Evolutionary conservation across 129 eudicot species (phyloP).

Genomic region (Tanacetum coccineum): DNA sequence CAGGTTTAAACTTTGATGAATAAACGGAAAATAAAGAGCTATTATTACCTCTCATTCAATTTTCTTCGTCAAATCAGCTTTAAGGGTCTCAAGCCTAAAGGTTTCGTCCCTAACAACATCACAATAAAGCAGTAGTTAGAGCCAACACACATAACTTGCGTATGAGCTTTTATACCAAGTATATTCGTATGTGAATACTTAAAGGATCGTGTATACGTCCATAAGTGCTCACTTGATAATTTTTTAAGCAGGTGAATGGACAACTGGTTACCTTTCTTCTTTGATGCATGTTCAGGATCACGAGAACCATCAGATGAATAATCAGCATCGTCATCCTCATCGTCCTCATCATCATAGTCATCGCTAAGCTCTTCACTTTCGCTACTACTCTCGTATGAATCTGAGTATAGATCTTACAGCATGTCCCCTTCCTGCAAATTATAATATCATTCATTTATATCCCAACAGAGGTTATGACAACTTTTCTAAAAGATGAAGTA

Average conservation of each 20-base stretch:
- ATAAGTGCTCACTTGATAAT: too few species aligned
- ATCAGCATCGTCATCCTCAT: conserved; percentile 49
- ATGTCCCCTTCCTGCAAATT: conserved; percentile 68
- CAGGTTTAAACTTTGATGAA: neutral
- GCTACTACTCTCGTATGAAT: conserved; percentile 79
- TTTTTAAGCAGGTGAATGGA: conserved; percentile 5
- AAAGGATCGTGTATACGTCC: neutral
- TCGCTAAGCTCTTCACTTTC: conserved; percentile 79
- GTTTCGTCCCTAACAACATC: conserved; percentile 57
- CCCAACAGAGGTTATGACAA: too few species aligned
- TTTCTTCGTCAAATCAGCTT: conserved; percentile 46
- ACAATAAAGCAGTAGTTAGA: conserved; percentile 3
- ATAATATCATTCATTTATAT: conserved; percentile 10
- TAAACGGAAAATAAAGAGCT: neutral
- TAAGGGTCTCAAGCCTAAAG: conserved; percentile 57
- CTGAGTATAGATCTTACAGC: conserved; percentile 61
- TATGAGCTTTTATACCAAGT: neutral
- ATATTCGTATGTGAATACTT: conserved; percentile 1
- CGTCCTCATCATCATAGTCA: too few species aligned
- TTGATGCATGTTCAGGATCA: conserved; percentile 46
- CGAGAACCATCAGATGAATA: conserved; percentile 49
- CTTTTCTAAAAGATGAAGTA: conserved; percentile 7
- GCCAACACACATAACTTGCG: too few species aligned
- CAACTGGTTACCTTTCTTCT: conserved; percentile 69
- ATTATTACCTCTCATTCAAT: conserved; percentile 50